Percentiles rank a stretch among this genome's conserved stretches.
These are phyloP conservation scores for Emmonsia crescens DNA, from an alignment of 2,329 filamentous ascomycete genomes.

Conservation along the genomic window DNA sequence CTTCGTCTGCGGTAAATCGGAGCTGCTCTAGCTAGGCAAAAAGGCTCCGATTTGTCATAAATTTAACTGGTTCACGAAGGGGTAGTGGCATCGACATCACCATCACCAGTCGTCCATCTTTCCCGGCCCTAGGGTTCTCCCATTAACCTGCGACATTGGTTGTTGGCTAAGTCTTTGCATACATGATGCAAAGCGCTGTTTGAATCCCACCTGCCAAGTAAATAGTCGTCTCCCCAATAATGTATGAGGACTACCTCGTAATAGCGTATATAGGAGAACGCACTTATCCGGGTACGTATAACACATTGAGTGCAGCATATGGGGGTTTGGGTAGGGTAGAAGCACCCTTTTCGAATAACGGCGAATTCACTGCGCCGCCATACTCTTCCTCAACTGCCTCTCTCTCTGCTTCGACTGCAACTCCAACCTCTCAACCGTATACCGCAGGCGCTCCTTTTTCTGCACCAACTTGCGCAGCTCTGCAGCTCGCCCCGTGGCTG, in stretches of 20 bases:
- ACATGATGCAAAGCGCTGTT: background rate
- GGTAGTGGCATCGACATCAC: background rate
- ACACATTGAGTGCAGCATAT: background rate
- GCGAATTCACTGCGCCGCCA: conserved; percentile 42
- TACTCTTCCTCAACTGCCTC: conserved; percentile 61
- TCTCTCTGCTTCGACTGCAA: conserved; percentile 71
- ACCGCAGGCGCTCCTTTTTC: conserved; percentile 75
- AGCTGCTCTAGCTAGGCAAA: background rate
- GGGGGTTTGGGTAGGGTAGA: no score
- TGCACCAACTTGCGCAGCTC: conserved; percentile 60
- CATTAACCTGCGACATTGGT: background rate
- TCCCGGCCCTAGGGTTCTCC: background rate
- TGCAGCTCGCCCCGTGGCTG: conserved; percentile 38
- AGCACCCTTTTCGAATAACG: background rate
- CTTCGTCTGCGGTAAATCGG: background rate
- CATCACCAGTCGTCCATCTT: background rate
- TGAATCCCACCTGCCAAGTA: background rate
- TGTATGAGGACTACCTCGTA: background rate
- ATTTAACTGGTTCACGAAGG: background rate
- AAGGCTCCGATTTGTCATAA: background rate
- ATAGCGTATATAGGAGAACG: background rate
- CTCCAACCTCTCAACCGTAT: conserved; percentile 76
- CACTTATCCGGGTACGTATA: no score
- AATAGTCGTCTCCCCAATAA: background rate
- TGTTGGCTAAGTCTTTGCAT: background rate